These are phyloP conservation scores for Paralagenidium karlingii DNA, from an alignment of 352 stramenopile species.

Conservation along the genomic window DNA sequence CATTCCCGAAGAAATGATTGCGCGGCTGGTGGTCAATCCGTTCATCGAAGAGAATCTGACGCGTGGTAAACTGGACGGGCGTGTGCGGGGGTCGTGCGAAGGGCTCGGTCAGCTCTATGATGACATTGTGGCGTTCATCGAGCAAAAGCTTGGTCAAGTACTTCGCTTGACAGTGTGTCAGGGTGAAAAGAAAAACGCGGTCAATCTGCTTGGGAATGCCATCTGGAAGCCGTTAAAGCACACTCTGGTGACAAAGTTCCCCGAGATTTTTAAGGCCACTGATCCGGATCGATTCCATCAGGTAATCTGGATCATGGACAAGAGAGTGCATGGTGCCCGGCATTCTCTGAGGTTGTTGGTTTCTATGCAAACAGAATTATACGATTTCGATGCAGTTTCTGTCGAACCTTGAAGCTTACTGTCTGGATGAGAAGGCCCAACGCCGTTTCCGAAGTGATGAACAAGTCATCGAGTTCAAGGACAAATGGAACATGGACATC, in stretches of 20 bases:
- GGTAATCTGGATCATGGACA: too few species aligned
- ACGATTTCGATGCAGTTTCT: conserved; percentile 67
- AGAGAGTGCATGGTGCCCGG: conserved; percentile 1
- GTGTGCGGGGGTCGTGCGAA: conserved; percentile 60
- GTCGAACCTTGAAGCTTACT: conserved; percentile 37
- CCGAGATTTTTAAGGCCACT: conserved; percentile 66
- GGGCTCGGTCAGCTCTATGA: conserved; percentile 62
- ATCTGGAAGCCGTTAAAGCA: conserved; percentile 73
- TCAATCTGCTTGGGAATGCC: conserved; percentile 69
- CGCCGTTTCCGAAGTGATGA: conserved; percentile 55
- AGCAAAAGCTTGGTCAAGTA: conserved; percentile 46
- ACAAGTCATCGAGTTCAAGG: conserved; percentile 66
- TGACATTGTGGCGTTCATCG: conserved; percentile 55
- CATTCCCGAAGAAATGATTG: conserved; percentile 76
- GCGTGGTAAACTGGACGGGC: conserved; percentile 57
- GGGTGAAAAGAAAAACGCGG: conserved; percentile 33
- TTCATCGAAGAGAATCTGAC: conserved; percentile 73
- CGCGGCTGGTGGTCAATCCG: conserved; percentile 51
- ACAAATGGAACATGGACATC: conserved; percentile 82
- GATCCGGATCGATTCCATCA: conserved; percentile 69
- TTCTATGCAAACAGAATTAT: too few species aligned
- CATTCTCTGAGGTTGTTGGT: not conserved
- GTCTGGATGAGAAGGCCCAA: conserved; percentile 36
- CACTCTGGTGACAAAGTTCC: conserved; percentile 48
- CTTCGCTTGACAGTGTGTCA: conserved; percentile 54